Evolutionary conservation across 176 grass and related monocot species (phyloP), one percentile per base, ranked within the genome.

Genomic region (Avena sativa): DNA sequence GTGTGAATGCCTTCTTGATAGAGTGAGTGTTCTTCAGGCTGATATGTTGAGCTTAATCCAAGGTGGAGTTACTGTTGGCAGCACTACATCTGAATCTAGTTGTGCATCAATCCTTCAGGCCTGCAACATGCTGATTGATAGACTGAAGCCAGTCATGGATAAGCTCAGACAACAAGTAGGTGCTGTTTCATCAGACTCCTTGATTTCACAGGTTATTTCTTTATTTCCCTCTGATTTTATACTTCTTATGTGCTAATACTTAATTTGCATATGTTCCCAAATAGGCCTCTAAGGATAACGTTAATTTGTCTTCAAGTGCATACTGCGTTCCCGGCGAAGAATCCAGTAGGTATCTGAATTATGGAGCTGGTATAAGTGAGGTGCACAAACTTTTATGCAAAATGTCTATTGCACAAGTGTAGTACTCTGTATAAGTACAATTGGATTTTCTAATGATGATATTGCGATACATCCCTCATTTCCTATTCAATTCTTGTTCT

Each of bases 1-100:
- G 2, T 85, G 50, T 65, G 72, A 85, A 83, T 86, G 81, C 34
- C 90, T 97, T 85, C 90, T 97, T 40, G 86, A 91, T 3, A 92
- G 71, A 83, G 71, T 94, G 17, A 81, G 92, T 1, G 57, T 97
- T 83, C 77, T 97, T 79, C 95, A 97, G 61, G 78, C 90, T 9
- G 95, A 97, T 78, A 94, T 88, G 23, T 76, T 94, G 43, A 97
- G 82, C 64, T 83, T 97, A 78, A 74, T 92, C 47, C 92, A 94
- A 78, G 80, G 92, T 82, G 90, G 94, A 56, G 9, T 84, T 50
- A 97, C 92, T 48, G 80, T 38, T 83, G 88, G 84, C 4, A 94
- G 94, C 49, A 97, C 86, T 13, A 44, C 84, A 16, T 94, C 92
- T 78, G 94, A 92, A 79, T 79, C 86, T 61, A 92, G 95, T n/a